Evolutionary conservation across 1,284 basidiomycete genomes (phyloP).

Genomic region (Cryptococcus depauperatus): DNA sequence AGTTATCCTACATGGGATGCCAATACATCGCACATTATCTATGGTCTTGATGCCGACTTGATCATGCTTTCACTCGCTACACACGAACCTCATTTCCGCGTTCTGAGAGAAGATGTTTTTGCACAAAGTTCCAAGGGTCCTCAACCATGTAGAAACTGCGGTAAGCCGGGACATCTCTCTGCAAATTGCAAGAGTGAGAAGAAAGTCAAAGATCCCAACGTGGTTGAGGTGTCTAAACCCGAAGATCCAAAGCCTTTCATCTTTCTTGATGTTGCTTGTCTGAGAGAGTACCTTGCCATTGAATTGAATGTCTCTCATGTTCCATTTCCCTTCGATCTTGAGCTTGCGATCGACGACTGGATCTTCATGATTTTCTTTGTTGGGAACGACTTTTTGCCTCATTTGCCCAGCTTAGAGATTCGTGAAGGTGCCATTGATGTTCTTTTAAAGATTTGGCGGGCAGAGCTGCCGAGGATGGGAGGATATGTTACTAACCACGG

Average conservation of each 20-base stretch:
- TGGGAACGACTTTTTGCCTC: constrained; percentile 98
- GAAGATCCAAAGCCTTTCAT: constrained; percentile 95
- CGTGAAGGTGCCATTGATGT: constrained; percentile 98
- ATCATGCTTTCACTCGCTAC: constrained; percentile 98
- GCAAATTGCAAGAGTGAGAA: constrained; percentile 71
- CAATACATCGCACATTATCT: constrained; percentile 94
- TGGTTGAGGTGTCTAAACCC: constrained; percentile 56
- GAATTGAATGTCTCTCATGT: constrained; percentile 75
- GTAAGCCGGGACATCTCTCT: constrained; percentile 87
- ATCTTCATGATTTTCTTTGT: constrained; percentile 99
- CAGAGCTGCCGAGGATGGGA: constrained; percentile 85
- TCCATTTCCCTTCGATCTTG: constrained; percentile 86
- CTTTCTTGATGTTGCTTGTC: constrained; percentile 89
- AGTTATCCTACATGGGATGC: constrained; percentile 81
- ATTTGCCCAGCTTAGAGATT: constrained; percentile 95
- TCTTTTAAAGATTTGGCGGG: constrained; percentile 89
- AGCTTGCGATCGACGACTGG: constrained; percentile 99
- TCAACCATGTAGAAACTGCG: constrained; percentile 74
- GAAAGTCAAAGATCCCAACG: constrained; percentile 50
- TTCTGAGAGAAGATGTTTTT: constrained; percentile 97
- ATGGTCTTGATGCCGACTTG: constrained; percentile 96
- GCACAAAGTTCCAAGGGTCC: constrained; percentile 64
- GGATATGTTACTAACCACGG: constrained; percentile 95
- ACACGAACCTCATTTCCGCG: constrained; percentile 95
- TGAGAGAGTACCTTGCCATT: constrained; percentile 95